Evolutionary conservation across 306 rosid species (phyloP).

Genomic region (Cyclanthera cordifolia): DNA sequence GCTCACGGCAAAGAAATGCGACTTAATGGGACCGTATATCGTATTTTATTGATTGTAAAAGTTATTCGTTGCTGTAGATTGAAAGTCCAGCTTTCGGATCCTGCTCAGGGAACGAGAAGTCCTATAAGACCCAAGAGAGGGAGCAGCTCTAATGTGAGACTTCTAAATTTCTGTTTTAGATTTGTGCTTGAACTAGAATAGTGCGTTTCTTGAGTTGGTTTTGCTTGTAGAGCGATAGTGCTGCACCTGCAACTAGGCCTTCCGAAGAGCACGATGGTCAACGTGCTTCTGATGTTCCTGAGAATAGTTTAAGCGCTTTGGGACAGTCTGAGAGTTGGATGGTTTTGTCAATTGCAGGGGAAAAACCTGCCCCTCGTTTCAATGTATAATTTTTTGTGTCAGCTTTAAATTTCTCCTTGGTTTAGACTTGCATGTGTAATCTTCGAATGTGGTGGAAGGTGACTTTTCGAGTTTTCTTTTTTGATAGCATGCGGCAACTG

Average conservation of each 20-base stretch:
- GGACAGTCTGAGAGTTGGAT: slow-evolving; percentile 74
- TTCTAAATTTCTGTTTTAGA: background rate
- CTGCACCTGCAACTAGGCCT: slow-evolving; percentile 27
- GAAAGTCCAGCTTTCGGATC: slow-evolving; percentile 61
- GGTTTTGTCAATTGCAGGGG: slow-evolving; percentile 45
- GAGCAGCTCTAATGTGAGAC: slow-evolving; percentile 43
- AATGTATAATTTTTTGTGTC: slow-evolving; percentile 22
- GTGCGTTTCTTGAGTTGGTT: slow-evolving; percentile 6
- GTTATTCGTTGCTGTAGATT: slow-evolving; percentile 32
- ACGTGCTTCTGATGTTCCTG: slow-evolving; percentile 40
- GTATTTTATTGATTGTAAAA: background rate
- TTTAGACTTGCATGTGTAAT: background rate
- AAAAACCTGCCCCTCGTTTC: slow-evolving; percentile 36
- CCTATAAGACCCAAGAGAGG: slow-evolving; percentile 50
- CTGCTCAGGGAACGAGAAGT: slow-evolving; percentile 68
- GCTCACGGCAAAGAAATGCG: background rate
- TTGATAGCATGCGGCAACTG: slow-evolving; percentile 73
- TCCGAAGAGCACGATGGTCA: slow-evolving; percentile 47
- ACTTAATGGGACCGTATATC: background rate
- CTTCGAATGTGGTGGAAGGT: background rate
- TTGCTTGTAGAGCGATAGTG: slow-evolving; percentile 42
- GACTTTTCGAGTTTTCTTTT: background rate
- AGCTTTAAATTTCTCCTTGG: background rate
- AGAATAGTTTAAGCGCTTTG: slow-evolving; percentile 37
- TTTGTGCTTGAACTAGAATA: slow-evolving; percentile 6